phyloP scores from a whole-genome alignment of 2,329 filamentous ascomycete species.

The Trichoderma atrobrunneum region DNA sequence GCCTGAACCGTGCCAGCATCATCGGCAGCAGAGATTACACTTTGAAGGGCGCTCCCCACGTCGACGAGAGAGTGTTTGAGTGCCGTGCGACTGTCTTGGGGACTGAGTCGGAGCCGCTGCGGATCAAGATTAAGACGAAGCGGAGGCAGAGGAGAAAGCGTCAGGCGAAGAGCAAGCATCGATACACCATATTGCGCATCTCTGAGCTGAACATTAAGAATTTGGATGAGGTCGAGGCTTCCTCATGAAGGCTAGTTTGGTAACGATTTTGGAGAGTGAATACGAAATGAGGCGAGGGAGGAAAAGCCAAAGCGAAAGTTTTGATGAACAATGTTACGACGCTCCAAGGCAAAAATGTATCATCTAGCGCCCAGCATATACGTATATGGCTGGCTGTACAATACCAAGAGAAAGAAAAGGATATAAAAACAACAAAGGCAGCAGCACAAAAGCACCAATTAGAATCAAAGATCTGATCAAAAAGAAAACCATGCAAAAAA shows the following conservation, averaged over 20 bases:
- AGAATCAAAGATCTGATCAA: background rate
- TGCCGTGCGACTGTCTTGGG: slow-evolving; percentile 84
- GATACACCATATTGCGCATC: slow-evolving; percentile 81
- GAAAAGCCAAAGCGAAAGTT: background rate
- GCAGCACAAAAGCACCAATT: background rate
- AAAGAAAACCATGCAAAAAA: background rate
- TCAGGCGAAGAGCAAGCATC: slow-evolving; percentile 83
- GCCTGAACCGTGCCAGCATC: slow-evolving; percentile 78
- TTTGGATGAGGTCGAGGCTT: slow-evolving; percentile 39
- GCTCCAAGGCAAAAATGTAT: slow-evolving; percentile 10
- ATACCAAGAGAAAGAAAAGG: background rate
- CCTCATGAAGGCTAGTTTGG: slow-evolving; percentile 21
- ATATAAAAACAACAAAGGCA: background rate
- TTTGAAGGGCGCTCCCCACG: slow-evolving; percentile 73
- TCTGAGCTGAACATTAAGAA: slow-evolving; percentile 70
- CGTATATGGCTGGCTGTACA: slow-evolving; percentile 18
- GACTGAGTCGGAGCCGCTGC: slow-evolving; percentile 75
- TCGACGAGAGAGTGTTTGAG: slow-evolving; percentile 81
- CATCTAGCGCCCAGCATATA: slow-evolving; percentile 16
- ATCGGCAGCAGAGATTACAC: slow-evolving; percentile 90
- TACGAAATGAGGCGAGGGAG: background rate
- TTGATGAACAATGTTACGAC: slow-evolving; percentile 2
- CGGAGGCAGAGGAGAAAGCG: slow-evolving; percentile 69
- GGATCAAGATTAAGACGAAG: slow-evolving; percentile 79
- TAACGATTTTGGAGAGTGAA: background rate